A percentile compares a stretch with the other conserved stretches of the same genome.
phyloP scores from a whole-genome alignment of 2,329 filamentous ascomycete species.

The Dactylella cylindrospora region DNA sequence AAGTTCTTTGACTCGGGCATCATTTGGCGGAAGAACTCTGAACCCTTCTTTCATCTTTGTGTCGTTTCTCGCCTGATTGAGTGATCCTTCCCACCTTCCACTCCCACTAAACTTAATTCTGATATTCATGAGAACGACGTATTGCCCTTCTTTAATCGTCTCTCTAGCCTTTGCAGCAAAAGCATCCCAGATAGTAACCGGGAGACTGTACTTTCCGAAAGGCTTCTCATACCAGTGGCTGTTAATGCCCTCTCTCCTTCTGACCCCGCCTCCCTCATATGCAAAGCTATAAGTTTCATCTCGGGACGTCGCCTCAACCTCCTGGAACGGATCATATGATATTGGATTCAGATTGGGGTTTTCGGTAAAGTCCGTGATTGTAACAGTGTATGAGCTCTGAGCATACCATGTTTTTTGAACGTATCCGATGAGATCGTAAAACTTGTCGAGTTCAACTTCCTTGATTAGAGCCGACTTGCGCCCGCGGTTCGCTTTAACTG shows the following conservation, averaged over 20 bases:
- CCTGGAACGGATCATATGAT: conserved; percentile 7
- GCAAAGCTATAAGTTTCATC: conserved; percentile 16
- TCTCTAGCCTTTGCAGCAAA: conserved; percentile 4
- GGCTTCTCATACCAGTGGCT: conserved; percentile 29
- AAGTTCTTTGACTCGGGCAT: conserved; percentile 9
- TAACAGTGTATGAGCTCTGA: conserved; percentile 1
- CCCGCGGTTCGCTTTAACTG: not conserved
- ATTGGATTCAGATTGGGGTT: conserved; percentile 6
- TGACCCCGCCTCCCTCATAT: conserved; percentile 10
- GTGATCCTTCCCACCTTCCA: conserved; percentile 11
- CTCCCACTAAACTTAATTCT: conserved; percentile 16
- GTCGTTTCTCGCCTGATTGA: conserved; percentile 4
- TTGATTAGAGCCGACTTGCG: conserved; percentile 22
- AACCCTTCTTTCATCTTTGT: conserved; percentile 4
- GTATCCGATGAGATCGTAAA: conserved; percentile 29
- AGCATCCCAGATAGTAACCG: conserved; percentile 18
- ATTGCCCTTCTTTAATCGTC: conserved; percentile 16
- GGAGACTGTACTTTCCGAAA: conserved; percentile 13
- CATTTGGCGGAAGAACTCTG: conserved; percentile 1
- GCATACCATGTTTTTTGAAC: conserved; percentile 18
- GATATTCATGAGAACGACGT: conserved; percentile 12
- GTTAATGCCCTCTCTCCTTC: not conserved
- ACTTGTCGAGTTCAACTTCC: conserved; percentile 21
- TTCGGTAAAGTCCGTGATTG: conserved; percentile 31
- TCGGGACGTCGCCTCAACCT: not conserved